Evolutionary conservation across 805 yeast species (phyloP).

Genomic region (Candida fluviatilis): DNA sequence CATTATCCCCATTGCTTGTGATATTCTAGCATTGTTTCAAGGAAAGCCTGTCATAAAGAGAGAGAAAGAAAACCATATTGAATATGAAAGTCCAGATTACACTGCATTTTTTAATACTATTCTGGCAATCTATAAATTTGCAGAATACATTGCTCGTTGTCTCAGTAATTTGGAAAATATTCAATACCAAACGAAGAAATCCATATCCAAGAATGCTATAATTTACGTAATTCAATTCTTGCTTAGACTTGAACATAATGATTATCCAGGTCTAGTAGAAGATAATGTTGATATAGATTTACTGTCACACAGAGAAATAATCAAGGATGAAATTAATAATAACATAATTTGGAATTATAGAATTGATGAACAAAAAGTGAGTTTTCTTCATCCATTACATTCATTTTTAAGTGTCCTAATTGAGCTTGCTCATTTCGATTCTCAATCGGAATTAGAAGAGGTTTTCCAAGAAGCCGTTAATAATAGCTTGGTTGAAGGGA

Average conservation of each 20-base stretch:
- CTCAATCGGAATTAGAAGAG: constrained; percentile 17
- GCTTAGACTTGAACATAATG: constrained; percentile 23
- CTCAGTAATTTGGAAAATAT: constrained; percentile 23
- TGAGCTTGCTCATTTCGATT: constrained; percentile 42
- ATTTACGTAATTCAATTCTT: constrained; percentile 26
- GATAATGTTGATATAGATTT: constrained; percentile 24
- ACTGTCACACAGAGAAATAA: constrained; percentile 10
- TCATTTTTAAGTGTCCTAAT: constrained; percentile 68
- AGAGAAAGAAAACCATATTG: constrained; percentile 78
- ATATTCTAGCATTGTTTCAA: constrained; percentile 65
- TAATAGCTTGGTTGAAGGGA: not conserved
- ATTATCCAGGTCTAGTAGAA: constrained; percentile 24
- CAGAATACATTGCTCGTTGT: constrained; percentile 49
- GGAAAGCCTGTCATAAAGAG: constrained; percentile 73
- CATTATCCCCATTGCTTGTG: constrained; percentile 58
- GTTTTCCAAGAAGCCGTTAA: constrained; percentile 14
- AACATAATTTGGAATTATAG: constrained; percentile 18
- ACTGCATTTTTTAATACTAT: constrained; percentile 64
- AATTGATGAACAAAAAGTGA: constrained; percentile 43
- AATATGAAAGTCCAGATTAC: constrained; percentile 85
- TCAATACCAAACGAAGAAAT: constrained; percentile 8
- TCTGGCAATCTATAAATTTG: constrained; percentile 62
- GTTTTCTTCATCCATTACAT: constrained; percentile 79
- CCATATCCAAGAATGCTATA: constrained; percentile 24
- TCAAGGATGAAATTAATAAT: constrained; percentile 21